Base-by-base conservation (phyloP, 2,329 filamentous ascomycete genomes). In the Purpureocillium lavendulum region DNA sequence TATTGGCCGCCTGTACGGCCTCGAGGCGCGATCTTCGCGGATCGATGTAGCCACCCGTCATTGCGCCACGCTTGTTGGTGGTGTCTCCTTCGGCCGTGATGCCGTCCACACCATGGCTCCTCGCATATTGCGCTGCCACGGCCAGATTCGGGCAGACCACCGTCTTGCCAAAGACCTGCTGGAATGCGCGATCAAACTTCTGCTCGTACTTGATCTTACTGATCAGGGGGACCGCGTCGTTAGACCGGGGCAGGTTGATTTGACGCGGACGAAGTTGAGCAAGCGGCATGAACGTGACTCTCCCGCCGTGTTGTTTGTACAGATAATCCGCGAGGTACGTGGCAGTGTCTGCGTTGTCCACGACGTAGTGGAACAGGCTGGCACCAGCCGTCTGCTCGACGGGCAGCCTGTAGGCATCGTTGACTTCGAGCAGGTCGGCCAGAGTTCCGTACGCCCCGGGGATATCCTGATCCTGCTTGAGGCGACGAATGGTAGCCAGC, bases 1-100 rank as follows among this genome's bases (percentile, higher is more conserved):
- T 82, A 40, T 80, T 78, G 26, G 90, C 77, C 5, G 78, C 73
- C 43, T 82, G 82, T 24, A 95, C 83, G 21, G 84, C 87, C 52
- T 90, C 83, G n/a, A 97, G 71, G 16, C 90, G 82, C 2, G 90
- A 97, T 49, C 82, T 83, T 28, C 84, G 77, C 10, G 84, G 78
- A 56, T 98, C 92, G 46, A 95, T 84, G 56, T 84, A 98, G 52
- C 92, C 92, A 69, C 92, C 92, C 36, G 88, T 96, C 68, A 98
- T 79, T 12, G 89, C 90, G 62, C 92, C 92, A 51, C 90, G 84
- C 66, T 94, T 95, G 64, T 96, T 94, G 2, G 88, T 89, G 26
- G 87, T 87, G 61, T 97, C 90, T 60, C 92, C 92, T 41, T 97
- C 89, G 4, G 87, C 84, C 0, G 92, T 98, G 49, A 98, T 95